Evolutionary conservation across 441 rosid genomes (phyloP).

Genomic region (Pelargonium cotyledonis): DNA sequence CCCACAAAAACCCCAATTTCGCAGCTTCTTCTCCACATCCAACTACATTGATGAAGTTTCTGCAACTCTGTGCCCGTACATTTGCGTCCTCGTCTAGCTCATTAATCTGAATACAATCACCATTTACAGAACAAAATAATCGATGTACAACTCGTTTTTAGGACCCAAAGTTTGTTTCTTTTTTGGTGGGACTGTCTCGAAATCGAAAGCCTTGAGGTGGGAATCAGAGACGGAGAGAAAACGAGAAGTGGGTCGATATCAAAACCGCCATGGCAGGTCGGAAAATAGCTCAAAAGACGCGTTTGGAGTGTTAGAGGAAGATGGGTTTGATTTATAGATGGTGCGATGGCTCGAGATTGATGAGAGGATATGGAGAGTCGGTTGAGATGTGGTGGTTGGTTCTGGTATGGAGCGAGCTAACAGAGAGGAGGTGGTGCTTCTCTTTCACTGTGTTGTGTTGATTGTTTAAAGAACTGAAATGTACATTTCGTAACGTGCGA

Average conservation of each 20-base stretch:
- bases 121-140: neutral
- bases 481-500: slow-evolving; percentile 45
- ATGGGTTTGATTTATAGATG: neutral
- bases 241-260: neutral
- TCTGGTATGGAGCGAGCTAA: slow-evolving; percentile 15
- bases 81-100: neutral
- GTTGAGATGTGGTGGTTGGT: slow-evolving; percentile 17
- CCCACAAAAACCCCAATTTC: neutral
- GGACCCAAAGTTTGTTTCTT: neutral
- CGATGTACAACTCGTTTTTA: too few relatives aligned
- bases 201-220: neutral
- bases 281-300: neutral
- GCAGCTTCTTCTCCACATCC: neutral
- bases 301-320: neutral
- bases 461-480: neutral
- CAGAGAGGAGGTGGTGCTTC: slow-evolving; percentile 17
- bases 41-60: neutral
- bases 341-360: neutral
- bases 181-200: neutral
- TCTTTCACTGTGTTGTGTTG: neutral
- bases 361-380: slow-evolving; percentile 12
- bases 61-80: too few relatives aligned
- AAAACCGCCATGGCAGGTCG: neutral
- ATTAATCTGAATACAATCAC: neutral
- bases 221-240: too few relatives aligned